Evolutionary conservation across 129 eudicot species (phyloP), one percentile per base, ranked within the genome.

Genomic region (Artemisia annua): DNA sequence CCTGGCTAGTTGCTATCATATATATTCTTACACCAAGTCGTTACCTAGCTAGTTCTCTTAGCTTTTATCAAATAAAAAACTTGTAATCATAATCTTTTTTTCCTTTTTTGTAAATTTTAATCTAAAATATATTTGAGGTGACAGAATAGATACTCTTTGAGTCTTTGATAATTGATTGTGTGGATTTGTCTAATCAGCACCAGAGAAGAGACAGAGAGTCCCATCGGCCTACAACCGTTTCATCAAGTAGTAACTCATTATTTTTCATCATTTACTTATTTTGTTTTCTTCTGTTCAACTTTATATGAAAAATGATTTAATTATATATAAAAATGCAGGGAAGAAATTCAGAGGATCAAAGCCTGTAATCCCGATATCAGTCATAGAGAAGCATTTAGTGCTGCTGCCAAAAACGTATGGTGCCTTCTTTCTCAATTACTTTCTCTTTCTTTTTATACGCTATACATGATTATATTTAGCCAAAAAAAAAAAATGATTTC

Each of bases 221-320:
- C 92, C 92, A 39, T 87, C 92, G 44, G 92, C 92, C 32, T 87
- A 87, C 79, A 87, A 87, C 81, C 86, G 92, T 46, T 87, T 87
- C 79, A 87, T 87, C 85, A 87, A 87, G 92, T 87, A n/a, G n/a
- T n/a, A 70, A 87, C 84, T 74, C 5, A 14, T 52, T 10, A 7
- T 63, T 11, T 17, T 43, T 16, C 46, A 39, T 39, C 46, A n/a
- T n/a, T n/a, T n/a, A n/a, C 46, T 39, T 6, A 19, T 14, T 24
- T 51, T 17, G 18, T 15, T 66, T 26, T 14, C 35, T 28, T 26
- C 22, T 28, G 1, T 43, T 65, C 22, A 32, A 11, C 1, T 17
- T n/a, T 15, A 65, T 43, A 32, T 8, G 12, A 30, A 16, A 54
- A 69, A 22, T 62, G 53, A 56, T n/a, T n/a, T 9, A 39, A 57